Evolutionary conservation across 768 basidiomycete species (phyloP).

Genomic region (Tylopilus cervinicoccineus): DNA sequence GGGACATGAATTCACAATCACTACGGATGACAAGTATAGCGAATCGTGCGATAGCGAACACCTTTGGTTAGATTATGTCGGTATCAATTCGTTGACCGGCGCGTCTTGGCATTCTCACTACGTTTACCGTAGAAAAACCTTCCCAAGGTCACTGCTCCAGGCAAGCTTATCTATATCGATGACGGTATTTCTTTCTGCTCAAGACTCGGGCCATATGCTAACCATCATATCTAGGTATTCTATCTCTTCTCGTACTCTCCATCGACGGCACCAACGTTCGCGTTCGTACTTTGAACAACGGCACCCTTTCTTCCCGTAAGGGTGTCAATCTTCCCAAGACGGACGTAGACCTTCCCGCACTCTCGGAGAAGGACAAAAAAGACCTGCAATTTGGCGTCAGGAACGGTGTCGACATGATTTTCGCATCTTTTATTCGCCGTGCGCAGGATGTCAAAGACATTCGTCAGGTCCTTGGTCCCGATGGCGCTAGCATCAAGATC

Average conservation of each 20-base stretch:
- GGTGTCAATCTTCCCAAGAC: conserved; percentile 99
- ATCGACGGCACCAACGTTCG: conserved; percentile 78
- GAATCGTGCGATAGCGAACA: conserved; percentile 78
- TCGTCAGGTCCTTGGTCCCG: conserved; percentile 88
- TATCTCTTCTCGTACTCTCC: conserved; percentile 88
- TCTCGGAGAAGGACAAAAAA: conserved; percentile 97
- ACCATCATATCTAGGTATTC: conserved; percentile 47
- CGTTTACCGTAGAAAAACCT: conserved; percentile 64
- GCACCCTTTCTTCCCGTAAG: conserved; percentile 91
- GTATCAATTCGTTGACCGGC: conserved; percentile 27
- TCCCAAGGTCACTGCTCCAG: conserved; percentile 93
- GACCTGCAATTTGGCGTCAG: conserved; percentile 93
- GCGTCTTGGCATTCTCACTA: conserved; percentile 2
- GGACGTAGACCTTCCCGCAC: conserved; percentile 92
- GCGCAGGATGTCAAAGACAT: conserved; percentile 94
- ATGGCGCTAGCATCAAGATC: conserved; percentile 95
- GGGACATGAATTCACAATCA: conserved; percentile 91
- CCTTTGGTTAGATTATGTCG: conserved; percentile 91
- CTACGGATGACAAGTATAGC: conserved; percentile 78
- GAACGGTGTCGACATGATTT: conserved; percentile 99
- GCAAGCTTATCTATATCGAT: conserved; percentile 96
- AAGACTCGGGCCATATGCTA: conserved; percentile 1
- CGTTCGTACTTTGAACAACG: conserved; percentile 88
- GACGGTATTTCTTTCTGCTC: conserved; percentile 55
- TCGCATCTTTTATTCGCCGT: conserved; percentile 97